Base-by-base conservation (phyloP, 2,329 filamentous ascomycete genomes). In the Helotiales sp. region DNA sequence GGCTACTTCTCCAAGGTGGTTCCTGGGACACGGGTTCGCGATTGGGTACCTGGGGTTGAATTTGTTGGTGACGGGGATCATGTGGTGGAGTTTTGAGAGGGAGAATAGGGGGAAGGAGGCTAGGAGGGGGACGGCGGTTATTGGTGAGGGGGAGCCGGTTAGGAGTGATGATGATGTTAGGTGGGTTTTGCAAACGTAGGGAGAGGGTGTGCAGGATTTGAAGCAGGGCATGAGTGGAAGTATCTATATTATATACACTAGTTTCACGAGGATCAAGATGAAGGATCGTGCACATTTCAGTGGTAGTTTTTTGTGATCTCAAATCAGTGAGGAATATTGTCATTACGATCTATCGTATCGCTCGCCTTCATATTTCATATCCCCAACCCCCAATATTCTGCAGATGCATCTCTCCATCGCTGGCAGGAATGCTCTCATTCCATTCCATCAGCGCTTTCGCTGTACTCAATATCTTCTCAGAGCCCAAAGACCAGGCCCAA, bases 1-100 rank as follows among this genome's bases (percentile, higher is more conserved):
- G 0, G 74, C 78, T 1, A 83, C 84, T 27, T 81, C 79, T 0
- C 88, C 87, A 1, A 75, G 84, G 30, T 90, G 83, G 65, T 76
- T 86, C 49, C 74, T 90, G 0, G 88, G 88, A 0, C 87, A 91
- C 69, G 80, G 81, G 0, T 81, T 90, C 64, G 86, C 87, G 0
- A 67, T 90, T 42, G 86, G 76, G 0, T 90, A 90, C 67, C 72
- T 90, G 2, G 67, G 81, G 1, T 79, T 76, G 0, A 89, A 89
- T 58, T 73, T 84, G 1, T 59, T 77, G 0, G 80, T 88, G 0
- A 82, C 82, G 0, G 67, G 70, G 0, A 63, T 79, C 0, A 66
- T 89, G 30, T 87, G 82, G 68, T 72, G 73, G 58, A 70, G 83
- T 1, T 69, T 90, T 59, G 79, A 74, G 48, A 76, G 73, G 55